These are phyloP conservation scores for Umbellularia californica DNA, from an alignment of 164 flowering plant genomes.

Conservation along the genomic window DNA sequence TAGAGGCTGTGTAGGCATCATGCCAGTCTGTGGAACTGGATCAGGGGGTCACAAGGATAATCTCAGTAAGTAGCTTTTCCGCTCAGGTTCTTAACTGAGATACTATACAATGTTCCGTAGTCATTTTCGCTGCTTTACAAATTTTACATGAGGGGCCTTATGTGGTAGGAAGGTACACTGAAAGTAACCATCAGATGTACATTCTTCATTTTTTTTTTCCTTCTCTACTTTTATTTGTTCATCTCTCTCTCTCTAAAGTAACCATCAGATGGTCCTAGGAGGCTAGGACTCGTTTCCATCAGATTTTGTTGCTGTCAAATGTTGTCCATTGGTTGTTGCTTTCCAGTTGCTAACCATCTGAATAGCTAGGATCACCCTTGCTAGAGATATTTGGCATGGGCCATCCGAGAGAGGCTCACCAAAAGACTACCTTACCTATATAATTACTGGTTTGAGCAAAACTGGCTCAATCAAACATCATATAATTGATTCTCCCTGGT, in stretches of 20 bases:
- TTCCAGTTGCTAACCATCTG: not conserved
- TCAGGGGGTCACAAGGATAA: conserved; percentile 9
- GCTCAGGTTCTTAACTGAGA: not conserved
- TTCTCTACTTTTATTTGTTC: too few relatives aligned
- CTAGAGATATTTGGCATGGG: not conserved
- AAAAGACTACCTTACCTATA: not conserved
- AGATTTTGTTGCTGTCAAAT: too few relatives aligned
- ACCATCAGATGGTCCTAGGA: not conserved
- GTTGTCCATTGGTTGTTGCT: not conserved
- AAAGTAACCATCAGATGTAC: not conserved
- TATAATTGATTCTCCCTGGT: not conserved
- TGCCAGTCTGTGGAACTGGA: conserved; percentile 14
- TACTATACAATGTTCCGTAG: not conserved
- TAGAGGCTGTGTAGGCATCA: conserved; percentile 10
- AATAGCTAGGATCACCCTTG: not conserved
- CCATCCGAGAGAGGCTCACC: not conserved
- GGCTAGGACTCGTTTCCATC: too few relatives aligned
- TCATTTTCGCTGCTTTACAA: not conserved
- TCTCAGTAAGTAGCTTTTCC: not conserved
- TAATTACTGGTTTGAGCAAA: not conserved
- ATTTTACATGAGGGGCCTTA: not conserved
- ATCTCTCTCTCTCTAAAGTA: too few relatives aligned
- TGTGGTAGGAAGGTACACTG: not conserved
- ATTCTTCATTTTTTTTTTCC: too few relatives aligned
- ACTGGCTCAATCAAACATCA: not conserved